Percentiles rank a stretch among this genome's conserved stretches.
These are phyloP conservation scores for Malus sylvestris DNA, from an alignment of 306 rosid species.

Conservation along the genomic window DNA sequence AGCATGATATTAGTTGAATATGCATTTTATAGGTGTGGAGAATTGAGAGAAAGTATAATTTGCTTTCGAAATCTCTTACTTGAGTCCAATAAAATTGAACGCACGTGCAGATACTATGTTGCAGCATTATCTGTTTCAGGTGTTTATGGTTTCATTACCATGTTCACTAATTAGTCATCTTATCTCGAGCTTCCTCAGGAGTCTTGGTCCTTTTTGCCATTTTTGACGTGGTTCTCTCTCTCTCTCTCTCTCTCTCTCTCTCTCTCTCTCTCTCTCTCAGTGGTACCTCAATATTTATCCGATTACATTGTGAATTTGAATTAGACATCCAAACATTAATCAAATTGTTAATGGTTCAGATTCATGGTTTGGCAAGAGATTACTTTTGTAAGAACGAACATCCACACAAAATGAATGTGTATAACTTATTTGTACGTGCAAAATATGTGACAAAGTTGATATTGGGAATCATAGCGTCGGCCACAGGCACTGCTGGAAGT, in stretches of 20 bases:
- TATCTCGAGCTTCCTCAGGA: neutral
- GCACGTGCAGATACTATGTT: neutral
- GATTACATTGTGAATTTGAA: neutral
- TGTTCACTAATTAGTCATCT: neutral
- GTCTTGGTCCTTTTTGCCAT: neutral
- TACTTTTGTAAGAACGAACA: too few relatives aligned
- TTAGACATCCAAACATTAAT: neutral
- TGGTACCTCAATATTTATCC: too few relatives aligned
- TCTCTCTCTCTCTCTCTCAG: neutral
- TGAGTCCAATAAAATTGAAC: neutral
- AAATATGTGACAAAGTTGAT: neutral
- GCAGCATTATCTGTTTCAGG: neutral
- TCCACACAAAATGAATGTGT: neutral
- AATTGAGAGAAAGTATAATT: neutral
- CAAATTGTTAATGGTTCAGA: neutral
- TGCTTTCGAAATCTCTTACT: neutral
- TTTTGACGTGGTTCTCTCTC: conserved; percentile 1
- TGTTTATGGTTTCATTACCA: neutral
- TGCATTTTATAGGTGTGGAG: too few relatives aligned
- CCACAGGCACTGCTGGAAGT: neutral
- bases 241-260: neutral
- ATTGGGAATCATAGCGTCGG: neutral
- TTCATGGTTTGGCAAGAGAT: neutral
- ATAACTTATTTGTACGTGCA: neutral
- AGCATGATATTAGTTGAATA: too few relatives aligned